Base-by-base conservation (phyloP, 257 asterid species). In the Mentha longifolia region DNA sequence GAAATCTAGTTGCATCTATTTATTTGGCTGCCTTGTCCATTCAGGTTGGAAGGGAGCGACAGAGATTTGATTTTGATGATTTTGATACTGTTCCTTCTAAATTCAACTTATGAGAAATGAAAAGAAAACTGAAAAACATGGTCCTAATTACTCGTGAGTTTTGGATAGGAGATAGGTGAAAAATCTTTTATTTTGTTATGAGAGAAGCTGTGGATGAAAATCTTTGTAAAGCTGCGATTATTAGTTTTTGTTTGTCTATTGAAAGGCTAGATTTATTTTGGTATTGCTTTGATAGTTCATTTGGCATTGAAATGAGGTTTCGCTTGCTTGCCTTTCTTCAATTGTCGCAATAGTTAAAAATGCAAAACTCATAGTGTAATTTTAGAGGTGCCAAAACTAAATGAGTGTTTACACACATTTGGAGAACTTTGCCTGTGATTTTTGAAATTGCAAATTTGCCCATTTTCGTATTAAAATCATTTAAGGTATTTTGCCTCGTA, bases 11-110 rank as follows among this genome's bases (percentile, higher is more conserved):
- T 41, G 11, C 42, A 22, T 60, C 7, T 15, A 7, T 37, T 31
- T 68, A 28, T 35, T 9, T 57, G 19, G 33, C 16, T 17, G 17
- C 51, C 17, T 51, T 16, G 50, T 37, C 15, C 49, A 35, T 63
- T 56, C 81, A 94, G 99, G 90, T 74, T 49, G 98, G 99, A 55
- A 88, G 88, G 83, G 99, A 94, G 80, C 88, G 96, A 31, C 97
- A 90, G 72, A 78, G 98, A 81, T 87, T 88, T 49, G 98, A 94
- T 70, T 89, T 88, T 57, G 99, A 94, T 50, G 99, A 94, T 84
- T 84, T 89, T 43, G 99, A 94, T 20, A 43, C 83, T 0, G 97
- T 91, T 61, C 99, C 99, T 9, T 72, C 90, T 2, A 94, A 84
- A 76, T 88, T 85, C 87, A 84, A 85, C 65, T 60, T 91, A 50